Evolutionary conservation across 2,329 filamentous ascomycete genomes (phyloP), one percentile per base, ranked within the genome.

Genomic region (Trichophaea hybrida): DNA sequence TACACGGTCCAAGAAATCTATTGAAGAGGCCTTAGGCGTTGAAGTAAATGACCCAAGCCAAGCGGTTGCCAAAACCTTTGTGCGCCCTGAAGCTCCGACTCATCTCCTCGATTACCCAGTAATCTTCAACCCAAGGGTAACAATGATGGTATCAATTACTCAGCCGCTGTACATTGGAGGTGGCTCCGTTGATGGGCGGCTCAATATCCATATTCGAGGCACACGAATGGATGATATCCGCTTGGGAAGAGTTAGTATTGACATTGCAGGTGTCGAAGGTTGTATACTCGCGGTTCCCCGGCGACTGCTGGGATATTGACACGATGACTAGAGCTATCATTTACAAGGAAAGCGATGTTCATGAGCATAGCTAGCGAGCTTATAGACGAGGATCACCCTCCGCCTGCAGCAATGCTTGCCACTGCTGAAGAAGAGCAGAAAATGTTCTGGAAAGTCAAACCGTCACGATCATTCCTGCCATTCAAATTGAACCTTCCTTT

Each of bases 221-320:
- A 60, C 61, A 57, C 55, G 58, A 31, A 46, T 61, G 17, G 60
- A 57, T 31, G 64, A 67, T 59, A 64, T 69, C 17, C 62, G 62
- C 51, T 44, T 68, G 33, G 66, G 64, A 4, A 57, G 66, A 46
- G 64, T 68, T n/a, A 65, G 63, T 32, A 62, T 68, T 37, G 66
- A 67, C 59, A 59, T 68, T 40, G 58, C 65, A 17, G 66, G 65
- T 5, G 60, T 68, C 56, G 65, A 69, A 67, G 67, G 66, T 65
- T 49, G 62, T 61, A 56, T 55, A 43, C 12, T 24, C 48, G 48
- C 31, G 48, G 6, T 43, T 40, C 40, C 13, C 38, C 10, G 38
- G 38, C 38, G 38, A 43, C 10, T 40, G 37, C 4, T 17, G 35
- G 38, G 38, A 1, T 43, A 12, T 15, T 43, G 38, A 43, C 38